phyloP scores from a whole-genome alignment of 306 rosid genomes.

The Mimosa pudica region DNA sequence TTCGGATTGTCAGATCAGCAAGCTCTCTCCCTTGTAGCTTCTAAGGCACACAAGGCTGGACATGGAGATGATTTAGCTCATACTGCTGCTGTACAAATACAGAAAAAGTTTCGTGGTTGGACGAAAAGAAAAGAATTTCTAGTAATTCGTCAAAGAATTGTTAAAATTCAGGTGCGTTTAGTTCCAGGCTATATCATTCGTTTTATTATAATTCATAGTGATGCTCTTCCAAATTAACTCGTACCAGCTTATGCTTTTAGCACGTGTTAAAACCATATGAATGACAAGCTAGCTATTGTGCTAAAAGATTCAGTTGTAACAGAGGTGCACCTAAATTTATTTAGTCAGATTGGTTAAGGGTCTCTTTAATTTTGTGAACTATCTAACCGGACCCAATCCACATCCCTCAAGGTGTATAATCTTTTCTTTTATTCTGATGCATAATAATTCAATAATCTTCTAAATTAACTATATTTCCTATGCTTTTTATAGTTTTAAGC shows the following conservation, averaged over 20 bases:
- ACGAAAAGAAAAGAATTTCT: slow-evolving; percentile 84
- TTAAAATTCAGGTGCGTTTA: slow-evolving; percentile 73
- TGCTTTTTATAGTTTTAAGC: background rate
- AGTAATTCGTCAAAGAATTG: slow-evolving; percentile 76
- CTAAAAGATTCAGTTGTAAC: no score
- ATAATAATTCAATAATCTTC: background rate
- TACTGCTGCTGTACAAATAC: slow-evolving; percentile 76
- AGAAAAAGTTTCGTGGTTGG: slow-evolving; percentile 96
- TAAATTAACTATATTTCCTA: background rate
- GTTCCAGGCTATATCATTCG: no score
- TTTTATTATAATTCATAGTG: background rate
- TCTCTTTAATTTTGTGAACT: no score
- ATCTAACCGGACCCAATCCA: no score
- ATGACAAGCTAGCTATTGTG: no score
- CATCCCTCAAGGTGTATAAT: no score
- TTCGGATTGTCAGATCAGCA: slow-evolving; percentile 56
- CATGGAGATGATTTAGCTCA: slow-evolving; percentile 48
- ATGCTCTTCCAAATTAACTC: background rate
- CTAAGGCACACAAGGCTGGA: slow-evolving; percentile 55
- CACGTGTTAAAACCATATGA: no score
- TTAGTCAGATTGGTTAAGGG: no score
- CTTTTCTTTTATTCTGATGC: background rate
- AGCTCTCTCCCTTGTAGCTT: slow-evolving; percentile 57
- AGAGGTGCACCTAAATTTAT: no score
- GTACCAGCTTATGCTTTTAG: no score